Percentiles rank a stretch among this genome's conserved stretches.
These are phyloP conservation scores for Xylaria venustula DNA, from an alignment of 495 filamentous ascomycete species.

Conservation along the genomic window DNA sequence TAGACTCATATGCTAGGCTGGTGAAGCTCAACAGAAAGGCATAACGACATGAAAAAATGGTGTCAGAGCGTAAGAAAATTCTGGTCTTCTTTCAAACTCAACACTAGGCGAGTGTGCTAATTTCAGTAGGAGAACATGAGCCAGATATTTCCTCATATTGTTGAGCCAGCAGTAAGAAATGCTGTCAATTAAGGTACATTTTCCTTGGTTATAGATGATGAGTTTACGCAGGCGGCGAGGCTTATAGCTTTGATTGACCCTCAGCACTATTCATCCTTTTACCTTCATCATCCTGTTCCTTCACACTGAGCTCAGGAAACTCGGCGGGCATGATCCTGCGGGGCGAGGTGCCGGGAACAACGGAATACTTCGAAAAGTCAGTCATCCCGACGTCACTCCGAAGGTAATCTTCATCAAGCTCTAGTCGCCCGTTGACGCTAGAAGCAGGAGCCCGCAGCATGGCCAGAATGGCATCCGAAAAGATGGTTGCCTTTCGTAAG, in stretches of 20 bases:
- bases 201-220: background rate
- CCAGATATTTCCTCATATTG: too few species aligned
- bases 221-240: background rate
- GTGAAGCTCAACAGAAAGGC: too few species aligned
- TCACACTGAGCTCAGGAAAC: constrained; percentile 70
- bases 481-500: constrained; percentile 70
- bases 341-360: constrained; percentile 63
- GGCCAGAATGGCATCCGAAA: constrained; percentile 74
- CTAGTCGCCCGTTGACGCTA: constrained; percentile 67
- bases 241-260: constrained; percentile 15
- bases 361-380: constrained; percentile 73
- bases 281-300: constrained; percentile 82
- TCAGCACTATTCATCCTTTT: constrained; percentile 64
- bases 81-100: too few species aligned
- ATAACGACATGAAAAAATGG: too few species aligned
- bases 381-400: constrained; percentile 57
- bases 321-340: constrained; percentile 75
- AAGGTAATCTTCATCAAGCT: constrained; percentile 83
- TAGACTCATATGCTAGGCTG: too few species aligned
- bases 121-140: too few species aligned
- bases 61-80: too few species aligned
- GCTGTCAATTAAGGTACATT: too few species aligned
- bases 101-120: too few species aligned
- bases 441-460: constrained; percentile 63
- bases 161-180: too few species aligned